Conservation (phyloP, 2,329 filamentous ascomycete species). For the Cladosporium cucumerinum region DNA sequence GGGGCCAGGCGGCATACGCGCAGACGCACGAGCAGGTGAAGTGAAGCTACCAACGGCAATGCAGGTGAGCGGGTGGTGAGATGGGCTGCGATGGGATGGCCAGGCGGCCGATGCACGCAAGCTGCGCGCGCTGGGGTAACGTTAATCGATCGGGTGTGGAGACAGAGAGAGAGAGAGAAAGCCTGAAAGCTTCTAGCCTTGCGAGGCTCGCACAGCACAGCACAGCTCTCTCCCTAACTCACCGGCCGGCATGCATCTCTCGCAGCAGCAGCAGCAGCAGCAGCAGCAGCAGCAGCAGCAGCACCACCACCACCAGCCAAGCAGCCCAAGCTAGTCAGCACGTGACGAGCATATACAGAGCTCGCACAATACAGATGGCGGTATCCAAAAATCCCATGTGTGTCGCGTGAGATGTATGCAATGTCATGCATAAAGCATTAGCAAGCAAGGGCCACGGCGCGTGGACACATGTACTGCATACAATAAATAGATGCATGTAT, state of each 20-base stretch:
- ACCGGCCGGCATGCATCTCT: background rate
- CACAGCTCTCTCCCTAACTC: background rate
- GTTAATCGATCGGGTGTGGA: background rate
- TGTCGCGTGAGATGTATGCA: background rate
- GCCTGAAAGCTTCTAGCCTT: background rate
- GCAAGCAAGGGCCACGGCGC: background rate
- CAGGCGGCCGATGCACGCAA: background rate
- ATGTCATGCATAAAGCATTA: background rate
- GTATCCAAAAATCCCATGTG: background rate
- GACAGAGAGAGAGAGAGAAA: background rate
- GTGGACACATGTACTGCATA: background rate
- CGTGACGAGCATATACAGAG: background rate
- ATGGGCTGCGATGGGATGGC: background rate
- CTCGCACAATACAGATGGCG: background rate
- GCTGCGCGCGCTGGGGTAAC: background rate
- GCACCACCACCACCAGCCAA: too few relatives aligned
- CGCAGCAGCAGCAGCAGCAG: too few relatives aligned
- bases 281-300: too few relatives aligned
- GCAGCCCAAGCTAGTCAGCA: background rate
- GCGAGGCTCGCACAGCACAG: background rate
- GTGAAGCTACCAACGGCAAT: constrained; percentile 4
- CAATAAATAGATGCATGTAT: background rate
- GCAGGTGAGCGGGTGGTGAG: background rate
- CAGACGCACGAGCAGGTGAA: constrained; percentile 10
- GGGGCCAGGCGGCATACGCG: background rate